Evolutionary conservation across 2,329 filamentous ascomycete genomes (phyloP).

Genomic region (Penicillium sp.): DNA sequence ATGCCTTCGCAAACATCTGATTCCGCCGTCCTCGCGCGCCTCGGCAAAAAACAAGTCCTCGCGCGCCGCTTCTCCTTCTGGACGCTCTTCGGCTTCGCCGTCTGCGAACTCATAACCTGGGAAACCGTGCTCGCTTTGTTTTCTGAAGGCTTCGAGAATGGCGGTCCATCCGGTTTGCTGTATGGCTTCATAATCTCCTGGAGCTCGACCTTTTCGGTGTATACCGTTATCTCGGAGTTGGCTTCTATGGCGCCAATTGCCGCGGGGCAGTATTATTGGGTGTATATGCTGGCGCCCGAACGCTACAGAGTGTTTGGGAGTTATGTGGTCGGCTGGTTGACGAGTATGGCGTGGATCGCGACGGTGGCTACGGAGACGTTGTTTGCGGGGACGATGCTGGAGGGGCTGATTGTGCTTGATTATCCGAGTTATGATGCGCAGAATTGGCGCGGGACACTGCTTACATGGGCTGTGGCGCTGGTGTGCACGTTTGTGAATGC

Average conservation of each 20-base stretch:
- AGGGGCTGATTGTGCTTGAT: slow-evolving; percentile 45
- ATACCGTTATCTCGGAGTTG: slow-evolving; percentile 46
- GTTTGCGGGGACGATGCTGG: slow-evolving; percentile 43
- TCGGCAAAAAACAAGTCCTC: slow-evolving; percentile 46
- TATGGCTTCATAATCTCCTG: slow-evolving; percentile 53
- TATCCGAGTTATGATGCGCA: slow-evolving; percentile 36
- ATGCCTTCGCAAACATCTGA: too few relatives aligned
- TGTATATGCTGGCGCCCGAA: slow-evolving; percentile 43
- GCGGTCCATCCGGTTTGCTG: slow-evolving; percentile 47
- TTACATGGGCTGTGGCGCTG: slow-evolving; percentile 38
- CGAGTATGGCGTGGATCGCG: slow-evolving; percentile 41
- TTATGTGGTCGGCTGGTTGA: slow-evolving; percentile 44
- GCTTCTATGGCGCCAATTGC: slow-evolving; percentile 47
- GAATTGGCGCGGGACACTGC: slow-evolving; percentile 43
- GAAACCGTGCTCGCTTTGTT: slow-evolving; percentile 45
- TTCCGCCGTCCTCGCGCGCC: slow-evolving; percentile 36
- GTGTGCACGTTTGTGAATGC: slow-evolving; percentile 43
- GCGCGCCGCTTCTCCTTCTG: slow-evolving; percentile 42
- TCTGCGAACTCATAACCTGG: slow-evolving; percentile 45
- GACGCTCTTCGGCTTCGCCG: slow-evolving; percentile 43
- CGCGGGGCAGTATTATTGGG: slow-evolving; percentile 46
- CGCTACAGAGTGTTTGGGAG: slow-evolving; percentile 39
- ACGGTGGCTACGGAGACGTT: slow-evolving; percentile 42
- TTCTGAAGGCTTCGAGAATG: slow-evolving; percentile 40
- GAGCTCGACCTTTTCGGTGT: slow-evolving; percentile 46